A percentile compares a stretch with the other conserved stretches of the same genome.
Evolutionary conservation across 176 grass and related monocot species (phyloP).

Genomic region (Eleusine coracana): DNA sequence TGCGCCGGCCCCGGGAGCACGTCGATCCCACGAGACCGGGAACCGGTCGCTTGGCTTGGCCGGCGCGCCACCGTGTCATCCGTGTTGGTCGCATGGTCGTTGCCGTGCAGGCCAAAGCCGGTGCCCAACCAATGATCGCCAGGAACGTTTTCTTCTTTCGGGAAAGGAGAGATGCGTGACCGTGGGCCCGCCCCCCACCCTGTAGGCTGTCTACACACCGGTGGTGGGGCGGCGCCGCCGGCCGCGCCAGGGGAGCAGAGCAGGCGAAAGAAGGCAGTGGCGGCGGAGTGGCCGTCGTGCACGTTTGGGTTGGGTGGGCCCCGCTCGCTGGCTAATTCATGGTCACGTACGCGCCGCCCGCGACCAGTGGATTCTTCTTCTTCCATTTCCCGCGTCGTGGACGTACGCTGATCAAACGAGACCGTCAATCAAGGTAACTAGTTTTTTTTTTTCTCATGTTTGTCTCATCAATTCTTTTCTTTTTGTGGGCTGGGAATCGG

Average conservation of each 20-base stretch:
- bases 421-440: too few relatives aligned
- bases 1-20: background rate
- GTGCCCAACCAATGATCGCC: background rate
- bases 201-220: background rate
- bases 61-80: background rate
- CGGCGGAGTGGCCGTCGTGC: background rate
- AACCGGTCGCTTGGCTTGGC: background rate
- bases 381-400: too few relatives aligned
- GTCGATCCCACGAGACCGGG: background rate
- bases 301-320: background rate
- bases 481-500: too few relatives aligned
- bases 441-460: too few relatives aligned
- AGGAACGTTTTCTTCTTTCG: background rate
- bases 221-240: slow-evolving; percentile 1
- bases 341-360: background rate
- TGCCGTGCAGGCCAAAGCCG: background rate
- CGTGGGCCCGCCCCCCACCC: too few relatives aligned
- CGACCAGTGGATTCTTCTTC: background rate
- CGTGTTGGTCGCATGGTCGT: background rate
- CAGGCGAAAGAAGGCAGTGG: background rate
- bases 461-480: too few relatives aligned
- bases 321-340: background rate
- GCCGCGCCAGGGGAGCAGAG: too few relatives aligned
- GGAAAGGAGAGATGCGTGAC: background rate
- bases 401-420: background rate